phyloP scores from a whole-genome alignment of 768 basidiomycete genomes.

The Tulasnella sp. region DNA sequence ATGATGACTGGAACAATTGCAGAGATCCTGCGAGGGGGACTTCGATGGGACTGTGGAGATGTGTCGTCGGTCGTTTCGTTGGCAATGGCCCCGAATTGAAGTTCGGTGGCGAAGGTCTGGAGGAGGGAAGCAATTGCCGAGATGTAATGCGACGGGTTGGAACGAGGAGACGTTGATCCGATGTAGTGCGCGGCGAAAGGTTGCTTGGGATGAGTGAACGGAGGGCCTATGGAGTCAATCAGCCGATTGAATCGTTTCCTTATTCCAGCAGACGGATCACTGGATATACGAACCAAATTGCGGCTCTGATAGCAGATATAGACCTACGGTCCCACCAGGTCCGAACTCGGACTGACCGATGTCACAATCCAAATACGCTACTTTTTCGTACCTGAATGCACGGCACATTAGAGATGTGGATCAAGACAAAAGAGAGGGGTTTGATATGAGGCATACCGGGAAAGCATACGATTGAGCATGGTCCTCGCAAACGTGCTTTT shows the following conservation, averaged over 20 bases:
- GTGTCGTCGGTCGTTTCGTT: conserved; percentile 19
- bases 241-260: neutral
- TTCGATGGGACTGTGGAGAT: conserved; percentile 39
- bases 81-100: conserved; percentile 37
- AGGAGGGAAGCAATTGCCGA: conserved; percentile 53
- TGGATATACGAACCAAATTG: conserved; percentile 52
- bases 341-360: conserved; percentile 91
- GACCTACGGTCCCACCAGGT: conserved; percentile 70
- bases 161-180: conserved; percentile 65
- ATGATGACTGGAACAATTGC: conserved; percentile 48
- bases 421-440: conserved; percentile 16
- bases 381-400: conserved; percentile 49
- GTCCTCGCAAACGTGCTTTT: conserved; percentile 83
- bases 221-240: conserved; percentile 44
- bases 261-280: neutral
- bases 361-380: conserved; percentile 90
- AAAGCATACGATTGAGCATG: conserved; percentile 55
- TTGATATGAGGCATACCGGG: conserved; percentile 28
- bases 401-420: neutral
- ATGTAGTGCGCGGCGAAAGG: conserved; percentile 71
- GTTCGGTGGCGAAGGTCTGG: conserved; percentile 54
- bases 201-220: conserved; percentile 71
- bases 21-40: neutral
- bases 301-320: conserved; percentile 56
- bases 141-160: conserved; percentile 67